phyloP scores from a whole-genome alignment of 305 asterid genomes.

The Rubia tinctorum region DNA sequence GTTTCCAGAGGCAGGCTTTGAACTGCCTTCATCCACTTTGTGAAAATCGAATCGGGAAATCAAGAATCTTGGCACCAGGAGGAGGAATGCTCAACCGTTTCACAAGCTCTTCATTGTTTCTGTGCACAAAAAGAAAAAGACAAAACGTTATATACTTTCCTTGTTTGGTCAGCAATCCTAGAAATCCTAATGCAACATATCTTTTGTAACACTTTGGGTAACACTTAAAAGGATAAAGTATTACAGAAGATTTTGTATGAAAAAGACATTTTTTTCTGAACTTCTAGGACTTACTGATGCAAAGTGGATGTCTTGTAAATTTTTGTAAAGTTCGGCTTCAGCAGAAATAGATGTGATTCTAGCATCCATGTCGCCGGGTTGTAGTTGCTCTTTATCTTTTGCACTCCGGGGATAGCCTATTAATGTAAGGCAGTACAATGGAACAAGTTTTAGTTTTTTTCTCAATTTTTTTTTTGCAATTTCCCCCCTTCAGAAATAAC shows the following conservation, averaged over 20 bases:
- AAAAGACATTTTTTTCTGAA: neutral
- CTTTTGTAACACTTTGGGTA: neutral
- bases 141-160: neutral
- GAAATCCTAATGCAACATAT: neutral
- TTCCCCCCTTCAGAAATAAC: neutral
- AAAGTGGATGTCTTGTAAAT: slow-evolving; percentile 34
- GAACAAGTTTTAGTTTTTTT: neutral
- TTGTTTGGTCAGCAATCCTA: neutral
- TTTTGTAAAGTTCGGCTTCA: slow-evolving; percentile 51
- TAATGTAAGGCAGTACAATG: neutral
- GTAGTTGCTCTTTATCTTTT: slow-evolving; percentile 48
- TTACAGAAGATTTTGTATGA: neutral
- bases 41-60: slow-evolving; percentile 51
- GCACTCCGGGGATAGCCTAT: slow-evolving; percentile 61
- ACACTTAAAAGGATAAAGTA: too few species aligned
- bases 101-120: slow-evolving; percentile 49
- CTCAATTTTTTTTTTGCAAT: neutral
- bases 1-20: slow-evolving; percentile 68
- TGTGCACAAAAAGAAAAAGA: slow-evolving; percentile 10
- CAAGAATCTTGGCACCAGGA: slow-evolving; percentile 42
- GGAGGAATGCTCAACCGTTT: slow-evolving; percentile 43
- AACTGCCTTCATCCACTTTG: slow-evolving; percentile 57
- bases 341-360: slow-evolving; percentile 70
- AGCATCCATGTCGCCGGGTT: slow-evolving; percentile 92
- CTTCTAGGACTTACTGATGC: slow-evolving; percentile 19